A percentile compares a stretch with the other conserved stretches of the same genome.
phyloP scores from a whole-genome alignment of 495 filamentous ascomycete species.

The Penicillium robsamsonii region DNA sequence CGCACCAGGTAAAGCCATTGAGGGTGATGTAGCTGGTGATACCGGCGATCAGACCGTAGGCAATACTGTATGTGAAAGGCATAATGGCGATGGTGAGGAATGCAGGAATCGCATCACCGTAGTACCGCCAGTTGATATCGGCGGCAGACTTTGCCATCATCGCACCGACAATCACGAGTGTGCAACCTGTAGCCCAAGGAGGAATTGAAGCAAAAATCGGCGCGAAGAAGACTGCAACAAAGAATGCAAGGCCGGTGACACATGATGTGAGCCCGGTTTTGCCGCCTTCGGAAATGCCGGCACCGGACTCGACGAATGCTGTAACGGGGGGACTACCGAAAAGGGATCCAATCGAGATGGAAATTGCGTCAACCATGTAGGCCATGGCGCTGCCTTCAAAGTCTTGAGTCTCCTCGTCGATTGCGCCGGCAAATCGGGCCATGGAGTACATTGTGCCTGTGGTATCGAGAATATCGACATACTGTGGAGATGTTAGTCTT shows the following conservation, averaged over 20 bases:
- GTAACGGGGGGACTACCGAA: conserved; percentile 75
- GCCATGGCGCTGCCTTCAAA: conserved; percentile 77
- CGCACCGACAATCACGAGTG: conserved; percentile 74
- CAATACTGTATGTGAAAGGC: conserved; percentile 85
- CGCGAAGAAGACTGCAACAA: conserved; percentile 82
- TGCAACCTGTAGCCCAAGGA: conserved; percentile 79
- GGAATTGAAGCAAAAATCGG: conserved; percentile 84
- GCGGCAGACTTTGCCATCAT: conserved; percentile 73
- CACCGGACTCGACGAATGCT: conserved; percentile 79
- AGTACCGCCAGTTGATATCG: conserved; percentile 83
- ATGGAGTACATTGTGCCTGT: conserved; percentile 81
- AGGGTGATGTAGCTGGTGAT: conserved; percentile 70
- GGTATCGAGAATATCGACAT: conserved; percentile 78
- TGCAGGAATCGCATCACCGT: conserved; percentile 73
- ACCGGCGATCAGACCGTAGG: conserved; percentile 75
- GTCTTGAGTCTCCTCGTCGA: conserved; percentile 71
- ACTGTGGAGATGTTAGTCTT: conserved; percentile 41
- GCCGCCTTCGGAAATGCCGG: conserved; percentile 80
- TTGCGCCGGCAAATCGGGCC: conserved; percentile 71
- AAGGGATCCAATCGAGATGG: conserved; percentile 73
- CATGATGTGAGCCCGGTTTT: conserved; percentile 80
- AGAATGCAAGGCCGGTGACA: conserved; percentile 73
- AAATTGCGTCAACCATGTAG: conserved; percentile 74
- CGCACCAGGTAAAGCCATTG: conserved; percentile 62
- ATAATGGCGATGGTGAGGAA: conserved; percentile 78